Conservation (phyloP, 129 eudicot species). For the Centella asiatica region DNA sequence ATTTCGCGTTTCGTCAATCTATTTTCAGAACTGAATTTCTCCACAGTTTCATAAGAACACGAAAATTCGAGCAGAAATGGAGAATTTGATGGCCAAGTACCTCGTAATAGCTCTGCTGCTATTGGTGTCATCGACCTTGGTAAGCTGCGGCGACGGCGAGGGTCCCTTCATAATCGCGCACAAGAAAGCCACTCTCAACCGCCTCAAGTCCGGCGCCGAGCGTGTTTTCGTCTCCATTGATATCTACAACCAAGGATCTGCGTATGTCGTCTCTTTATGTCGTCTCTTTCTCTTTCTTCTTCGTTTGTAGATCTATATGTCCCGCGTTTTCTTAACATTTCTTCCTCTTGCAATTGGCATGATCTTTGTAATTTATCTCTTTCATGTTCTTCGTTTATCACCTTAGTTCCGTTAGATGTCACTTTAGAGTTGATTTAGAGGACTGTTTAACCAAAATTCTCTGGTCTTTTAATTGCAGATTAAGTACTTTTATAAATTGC, state of each 20-base stretch:
- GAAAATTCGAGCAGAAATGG: conserved; percentile 16
- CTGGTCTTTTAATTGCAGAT: no score
- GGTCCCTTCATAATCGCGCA: conserved; percentile 85
- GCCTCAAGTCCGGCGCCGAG: conserved; percentile 78
- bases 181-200: conserved; percentile 68
- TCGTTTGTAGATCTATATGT: background rate
- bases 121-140: conserved; percentile 17
- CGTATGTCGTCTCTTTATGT: conserved; percentile 31
- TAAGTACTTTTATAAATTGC: background rate
- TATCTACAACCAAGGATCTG: conserved; percentile 72
- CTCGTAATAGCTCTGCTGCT: conserved; percentile 25
- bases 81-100: conserved; percentile 25
- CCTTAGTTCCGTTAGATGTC: background rate
- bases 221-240: conserved; percentile 66
- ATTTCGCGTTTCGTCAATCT: no score
- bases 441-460: background rate
- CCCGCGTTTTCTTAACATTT: background rate
- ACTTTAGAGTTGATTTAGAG: background rate
- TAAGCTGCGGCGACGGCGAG: conserved; percentile 38
- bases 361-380: no score
- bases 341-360: background rate
- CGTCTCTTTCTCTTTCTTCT: background rate
- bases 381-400: no score
- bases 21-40: no score
- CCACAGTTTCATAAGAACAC: no score